Evolutionary conservation across 805 yeast species (phyloP), one percentile per base, ranked within the genome.

Genomic region (Phaffomyces antillensis): DNA sequence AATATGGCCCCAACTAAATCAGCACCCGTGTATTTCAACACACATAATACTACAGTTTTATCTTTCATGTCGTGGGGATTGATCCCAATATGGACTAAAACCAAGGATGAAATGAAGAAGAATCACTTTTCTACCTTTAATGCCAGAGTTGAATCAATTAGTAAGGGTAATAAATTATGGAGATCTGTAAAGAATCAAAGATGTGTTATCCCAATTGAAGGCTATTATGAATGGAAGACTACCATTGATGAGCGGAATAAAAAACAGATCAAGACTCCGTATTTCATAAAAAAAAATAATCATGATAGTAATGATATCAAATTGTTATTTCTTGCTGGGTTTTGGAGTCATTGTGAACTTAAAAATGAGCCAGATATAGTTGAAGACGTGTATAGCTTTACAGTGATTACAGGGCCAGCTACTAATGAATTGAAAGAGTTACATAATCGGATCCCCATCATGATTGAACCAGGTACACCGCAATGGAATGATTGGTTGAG

Each of bases 211-310:
- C 91, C 95, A 0, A 73, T 86, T 35, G 75, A 77, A 54, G 96
- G 96, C 0, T 90, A 90, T 61, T 90, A 77, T 57, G 97, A 90
- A 62, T 90, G 97, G 96, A 51, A 49, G 15, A 52, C 54, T 23
- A 51, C 55, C 16, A 49, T 58, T 2, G 46, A 44, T 16, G 58
- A 56, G 11, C 65, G 58, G 43, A 63, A 59, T 25, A 49, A 54
- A 28, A 65, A 61, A 37, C 56, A 55, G 4, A 67, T 66, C 10
- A 83, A 79, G 56, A 60, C 61, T 0, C 96, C 96, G 0, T 77
- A 82, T 58, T 90, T 67, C 55, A 71, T 89, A 16, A 75, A 71
- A 31, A 69, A 83, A 30, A 71, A 69, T 36, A 77, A 74, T 45
- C 62, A 64, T 0, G 23, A 20, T 20, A 20, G 23, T 20, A 20